These are phyloP conservation scores for Aspergillus eucalypticola DNA, from an alignment of 2,329 filamentous ascomycete genomes.

Conservation along the genomic window DNA sequence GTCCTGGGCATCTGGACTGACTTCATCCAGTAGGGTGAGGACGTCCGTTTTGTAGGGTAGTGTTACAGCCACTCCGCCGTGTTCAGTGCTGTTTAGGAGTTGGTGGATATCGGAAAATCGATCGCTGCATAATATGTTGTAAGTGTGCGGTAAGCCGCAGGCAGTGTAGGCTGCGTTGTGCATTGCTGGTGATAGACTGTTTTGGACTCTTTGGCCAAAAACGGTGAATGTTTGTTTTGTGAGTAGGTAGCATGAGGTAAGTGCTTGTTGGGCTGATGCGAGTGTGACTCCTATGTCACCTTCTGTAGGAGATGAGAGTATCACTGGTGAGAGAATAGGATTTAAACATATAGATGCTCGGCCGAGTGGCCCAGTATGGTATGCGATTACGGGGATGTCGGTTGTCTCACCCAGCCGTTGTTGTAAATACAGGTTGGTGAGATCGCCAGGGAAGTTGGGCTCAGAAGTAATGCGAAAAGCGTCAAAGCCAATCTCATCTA, in stretches of 20 bases:
- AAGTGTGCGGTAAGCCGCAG: constrained; percentile 28
- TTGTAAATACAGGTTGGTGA: neutral
- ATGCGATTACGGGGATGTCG: neutral
- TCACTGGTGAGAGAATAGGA: neutral
- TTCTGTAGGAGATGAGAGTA: neutral
- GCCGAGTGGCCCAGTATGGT: neutral
- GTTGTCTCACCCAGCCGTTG: neutral
- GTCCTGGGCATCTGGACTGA: constrained; percentile 24
- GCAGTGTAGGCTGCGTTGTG: constrained; percentile 27
- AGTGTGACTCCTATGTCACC: neutral
- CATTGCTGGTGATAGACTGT: constrained; percentile 30
- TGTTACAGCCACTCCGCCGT: constrained; percentile 24
- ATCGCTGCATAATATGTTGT: constrained; percentile 9
- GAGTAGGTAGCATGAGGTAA: neutral
- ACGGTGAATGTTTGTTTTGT: constrained; percentile 21
- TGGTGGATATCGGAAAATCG: constrained; percentile 13
- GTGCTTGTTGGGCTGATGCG: neutral
- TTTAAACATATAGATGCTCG: neutral
- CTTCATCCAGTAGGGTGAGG: constrained; percentile 21
- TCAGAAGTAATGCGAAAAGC: neutral
- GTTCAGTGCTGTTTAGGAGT: constrained; percentile 14
- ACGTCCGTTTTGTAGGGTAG: constrained; percentile 29
- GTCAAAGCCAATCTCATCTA: neutral
- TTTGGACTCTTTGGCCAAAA: constrained; percentile 24
- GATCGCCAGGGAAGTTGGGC: neutral